A percentile compares a stretch with the other conserved stretches of the same genome.
Conservation (phyloP, 2,329 filamentous ascomycete genomes). For the Claviceps capensis region DNA sequence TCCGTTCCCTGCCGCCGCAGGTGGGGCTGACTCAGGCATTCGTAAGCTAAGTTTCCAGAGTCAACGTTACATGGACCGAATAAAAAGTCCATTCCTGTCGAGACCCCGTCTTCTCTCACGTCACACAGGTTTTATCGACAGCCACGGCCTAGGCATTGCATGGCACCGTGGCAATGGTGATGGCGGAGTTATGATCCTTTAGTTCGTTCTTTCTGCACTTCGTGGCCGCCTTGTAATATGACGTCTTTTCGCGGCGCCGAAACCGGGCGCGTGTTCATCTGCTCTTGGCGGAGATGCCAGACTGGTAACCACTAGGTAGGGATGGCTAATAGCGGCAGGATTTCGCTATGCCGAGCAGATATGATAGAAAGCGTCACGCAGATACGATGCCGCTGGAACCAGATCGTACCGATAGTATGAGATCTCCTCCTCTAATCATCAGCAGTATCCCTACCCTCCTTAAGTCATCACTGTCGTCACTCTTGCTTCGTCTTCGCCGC, state of each 20-base stretch:
- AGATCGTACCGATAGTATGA: background rate
- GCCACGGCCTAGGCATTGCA: too few relatives aligned
- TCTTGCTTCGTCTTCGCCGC: background rate
- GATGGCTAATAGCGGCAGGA: background rate
- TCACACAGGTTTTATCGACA: background rate
- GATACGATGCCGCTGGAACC: background rate
- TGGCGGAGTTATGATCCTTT: too few relatives aligned
- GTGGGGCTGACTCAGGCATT: too few relatives aligned
- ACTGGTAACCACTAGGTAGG: background rate
- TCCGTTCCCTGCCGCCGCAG: too few relatives aligned
- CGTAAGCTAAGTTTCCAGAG: background rate
- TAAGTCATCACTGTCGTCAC: background rate
- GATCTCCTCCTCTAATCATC: background rate
- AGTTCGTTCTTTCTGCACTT: background rate
- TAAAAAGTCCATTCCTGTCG: background rate
- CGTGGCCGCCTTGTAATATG: background rate
- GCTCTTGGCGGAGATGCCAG: background rate
- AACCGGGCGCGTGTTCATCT: background rate
- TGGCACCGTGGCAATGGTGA: too few relatives aligned
- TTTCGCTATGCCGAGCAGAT: background rate
- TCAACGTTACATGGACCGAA: constrained; percentile 9
- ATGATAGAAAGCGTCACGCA: background rate
- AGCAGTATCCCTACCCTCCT: background rate
- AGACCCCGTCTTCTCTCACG: background rate
- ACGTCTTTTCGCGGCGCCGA: background rate